Conservation (phyloP, 1,284 basidiomycete genomes). For the Sphaerobolus stellatus region DNA sequence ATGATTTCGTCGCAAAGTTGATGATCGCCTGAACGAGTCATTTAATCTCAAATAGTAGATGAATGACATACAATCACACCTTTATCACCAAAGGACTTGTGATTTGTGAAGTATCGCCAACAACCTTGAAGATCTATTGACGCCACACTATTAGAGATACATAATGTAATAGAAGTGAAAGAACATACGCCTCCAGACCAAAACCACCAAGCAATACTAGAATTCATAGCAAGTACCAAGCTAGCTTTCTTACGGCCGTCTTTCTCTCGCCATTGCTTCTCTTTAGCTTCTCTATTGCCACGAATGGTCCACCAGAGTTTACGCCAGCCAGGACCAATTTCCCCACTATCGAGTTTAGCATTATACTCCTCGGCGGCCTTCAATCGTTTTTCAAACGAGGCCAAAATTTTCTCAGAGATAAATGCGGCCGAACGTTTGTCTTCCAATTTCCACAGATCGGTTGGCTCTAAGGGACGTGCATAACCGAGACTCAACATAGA, state of each 20-base stretch:
- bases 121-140: slow-evolving; percentile 56
- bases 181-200: slow-evolving; percentile 68
- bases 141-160: background rate
- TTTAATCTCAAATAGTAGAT: background rate
- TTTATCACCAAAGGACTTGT: slow-evolving; percentile 79
- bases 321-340: slow-evolving; percentile 57
- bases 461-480: slow-evolving; percentile 74
- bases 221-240: slow-evolving; percentile 74
- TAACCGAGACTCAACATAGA: slow-evolving; percentile 70
- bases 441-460: slow-evolving; percentile 84
- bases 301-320: slow-evolving; percentile 61
- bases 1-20: slow-evolving; percentile 69
- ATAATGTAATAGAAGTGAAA: background rate
- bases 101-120: slow-evolving; percentile 71
- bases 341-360: slow-evolving; percentile 57
- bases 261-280: slow-evolving; percentile 63
- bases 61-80: slow-evolving; percentile 31
- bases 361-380: slow-evolving; percentile 71
- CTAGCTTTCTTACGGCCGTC: slow-evolving; percentile 68
- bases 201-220: slow-evolving; percentile 80
- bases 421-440: slow-evolving; percentile 54
- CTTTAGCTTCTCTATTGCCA: slow-evolving; percentile 51
- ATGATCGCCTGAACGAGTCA: slow-evolving; percentile 59
- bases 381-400: slow-evolving; percentile 63
- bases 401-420: slow-evolving; percentile 63